Evolutionary conservation across 2,329 filamentous ascomycete species (phyloP), one percentile per base, ranked within the genome.

Genomic region (Neonectria ditissima): DNA sequence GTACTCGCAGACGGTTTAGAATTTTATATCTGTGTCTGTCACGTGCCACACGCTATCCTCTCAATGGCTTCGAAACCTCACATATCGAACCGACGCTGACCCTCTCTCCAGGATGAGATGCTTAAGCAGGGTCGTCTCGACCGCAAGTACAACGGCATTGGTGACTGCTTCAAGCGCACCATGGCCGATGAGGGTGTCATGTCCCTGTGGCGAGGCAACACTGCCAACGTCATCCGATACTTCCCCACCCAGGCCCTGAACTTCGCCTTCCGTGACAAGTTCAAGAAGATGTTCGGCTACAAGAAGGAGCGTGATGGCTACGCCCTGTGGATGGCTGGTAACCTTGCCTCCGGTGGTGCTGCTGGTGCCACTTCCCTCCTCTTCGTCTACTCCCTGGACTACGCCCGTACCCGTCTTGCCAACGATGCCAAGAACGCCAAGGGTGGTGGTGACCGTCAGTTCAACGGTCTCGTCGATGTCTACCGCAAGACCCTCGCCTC

Each of bases 191-290:
- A 99, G 89, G 96, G 96, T 92, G 85, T 96, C 78, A 91, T 96
- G 84, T 91, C 95, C 73, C 89, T 99, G 79, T 99, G 96, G 96
- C 91, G 96, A 91, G 96, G 96, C 86, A 99, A 99, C 93, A 99
- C 96, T 82, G 96, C 96, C 93, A 99, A 99, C 92, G 96, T 99
- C 85, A 97, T 99, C 90, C 96, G 96, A 92, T 99, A 99, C 89
- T 99, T 99, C 93, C 96, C 96, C 77, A 99, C 96, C 84, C 96
- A 99, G 91, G 96, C 96, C 79, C 89, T 99, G 84, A 99, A 99
- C 94, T 99, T 99, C 82, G 96, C 96, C 83, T 99, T 99, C 96
- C 96, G 96, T 85, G 96, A 99, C 86, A 97, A 97, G 91, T 99
- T 97, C 94, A 99, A 99, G 94, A 89, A 92, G 81, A 97, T 99